Evolutionary conservation across 2,329 filamentous ascomycete species (phyloP).

Genomic region (Stylonectria norvegica): DNA sequence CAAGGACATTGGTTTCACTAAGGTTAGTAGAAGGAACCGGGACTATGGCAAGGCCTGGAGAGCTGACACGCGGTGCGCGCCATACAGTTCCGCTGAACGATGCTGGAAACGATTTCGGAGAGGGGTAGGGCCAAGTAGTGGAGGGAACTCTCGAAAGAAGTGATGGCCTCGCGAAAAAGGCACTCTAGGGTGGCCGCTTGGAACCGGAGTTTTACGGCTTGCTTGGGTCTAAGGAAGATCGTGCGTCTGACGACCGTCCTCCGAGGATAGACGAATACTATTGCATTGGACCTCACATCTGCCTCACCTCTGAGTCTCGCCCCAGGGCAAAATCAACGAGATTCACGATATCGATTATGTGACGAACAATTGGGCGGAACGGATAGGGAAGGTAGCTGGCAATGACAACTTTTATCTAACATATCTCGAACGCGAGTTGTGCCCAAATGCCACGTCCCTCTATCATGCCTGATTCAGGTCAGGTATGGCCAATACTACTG

Average conservation of each 20-base stretch:
- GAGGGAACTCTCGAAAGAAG: constrained; percentile 25
- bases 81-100: constrained; percentile 38
- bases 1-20: constrained; percentile 69
- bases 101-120: constrained; percentile 24
- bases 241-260: constrained; percentile 42
- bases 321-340: too few species aligned
- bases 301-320: constrained; percentile 1
- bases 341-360: too few species aligned
- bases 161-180: constrained; percentile 36
- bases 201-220: constrained; percentile 46
- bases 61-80: not conserved
- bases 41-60: not conserved
- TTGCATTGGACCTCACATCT: constrained; percentile 34
- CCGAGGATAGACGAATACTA: constrained; percentile 44
- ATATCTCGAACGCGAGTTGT: too few species aligned
- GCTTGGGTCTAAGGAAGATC: constrained; percentile 43
- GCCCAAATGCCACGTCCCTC: too few species aligned
- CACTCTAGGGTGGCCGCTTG: constrained; percentile 43
- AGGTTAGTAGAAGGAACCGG: constrained; percentile 46
- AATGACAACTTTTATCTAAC: too few species aligned
- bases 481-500: too few species aligned
- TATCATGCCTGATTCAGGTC: too few species aligned
- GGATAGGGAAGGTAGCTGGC: too few species aligned
- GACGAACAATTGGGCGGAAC: too few species aligned
- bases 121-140: constrained; percentile 17